A percentile compares a stretch with the other conserved stretches of the same genome.
Evolutionary conservation across 352 stramenopile species (phyloP).

Genomic region (Phytophthora constricta): DNA sequence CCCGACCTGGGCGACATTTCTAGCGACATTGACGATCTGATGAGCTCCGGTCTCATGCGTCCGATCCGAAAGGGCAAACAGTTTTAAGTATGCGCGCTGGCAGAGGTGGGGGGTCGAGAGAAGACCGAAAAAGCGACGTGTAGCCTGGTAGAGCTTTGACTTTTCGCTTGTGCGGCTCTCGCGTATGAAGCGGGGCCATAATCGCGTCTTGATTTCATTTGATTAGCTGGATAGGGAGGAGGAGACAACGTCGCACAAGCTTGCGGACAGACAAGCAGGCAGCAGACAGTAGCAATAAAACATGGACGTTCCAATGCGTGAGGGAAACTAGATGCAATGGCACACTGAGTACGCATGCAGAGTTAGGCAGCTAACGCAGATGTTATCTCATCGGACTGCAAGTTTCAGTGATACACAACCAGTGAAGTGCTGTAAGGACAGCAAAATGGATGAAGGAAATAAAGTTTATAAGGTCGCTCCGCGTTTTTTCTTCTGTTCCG

Average conservation of each 20-base stretch:
- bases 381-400: no score
- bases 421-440: no score
- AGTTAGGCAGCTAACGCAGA: no score
- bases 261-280: slow-evolving; percentile 14
- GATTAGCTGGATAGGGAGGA: slow-evolving; percentile 22
- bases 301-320: slow-evolving; percentile 5
- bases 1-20: slow-evolving; percentile 45
- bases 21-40: slow-evolving; percentile 60
- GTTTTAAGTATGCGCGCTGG: slow-evolving; percentile 43
- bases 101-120: background rate
- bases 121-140: slow-evolving; percentile 2
- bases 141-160: no score
- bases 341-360: no score
- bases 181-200: slow-evolving; percentile 17
- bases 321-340: no score
- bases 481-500: no score
- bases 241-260: slow-evolving; percentile 6
- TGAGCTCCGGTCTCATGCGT: slow-evolving; percentile 65
- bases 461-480: no score
- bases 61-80: slow-evolving; percentile 67
- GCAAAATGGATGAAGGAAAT: no score
- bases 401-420: no score
- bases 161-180: slow-evolving; percentile 17
- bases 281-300: slow-evolving; percentile 23
- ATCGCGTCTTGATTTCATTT: slow-evolving; percentile 29